Percentiles rank a stretch among this genome's conserved stretches.
Conservation (phyloP, 2,329 filamentous ascomycete genomes). For the Fusarium vanettenii region DNA sequence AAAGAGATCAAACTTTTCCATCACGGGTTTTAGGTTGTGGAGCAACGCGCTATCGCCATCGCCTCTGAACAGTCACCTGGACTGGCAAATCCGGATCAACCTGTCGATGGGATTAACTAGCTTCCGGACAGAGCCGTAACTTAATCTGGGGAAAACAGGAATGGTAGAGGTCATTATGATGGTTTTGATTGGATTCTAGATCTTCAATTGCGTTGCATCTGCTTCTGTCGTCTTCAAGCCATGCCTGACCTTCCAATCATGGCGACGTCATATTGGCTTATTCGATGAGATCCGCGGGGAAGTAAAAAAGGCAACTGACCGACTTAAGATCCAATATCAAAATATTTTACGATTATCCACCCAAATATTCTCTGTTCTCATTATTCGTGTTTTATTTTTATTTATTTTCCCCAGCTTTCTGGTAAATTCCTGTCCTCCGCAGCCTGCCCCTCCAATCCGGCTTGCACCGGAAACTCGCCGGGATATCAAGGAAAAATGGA, state of each 20-base stretch:
- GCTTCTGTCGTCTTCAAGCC: neutral
- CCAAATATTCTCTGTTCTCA: neutral
- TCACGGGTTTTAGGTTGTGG: conserved; percentile 39
- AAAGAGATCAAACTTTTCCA: conserved; percentile 42
- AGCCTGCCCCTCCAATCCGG: conserved; percentile 37
- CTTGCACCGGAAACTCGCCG: conserved; percentile 40
- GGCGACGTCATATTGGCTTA: conserved; percentile 35
- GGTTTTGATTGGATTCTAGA: neutral
- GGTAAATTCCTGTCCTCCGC: neutral
- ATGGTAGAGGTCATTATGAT: conserved; percentile 22
- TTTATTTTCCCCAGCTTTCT: neutral
- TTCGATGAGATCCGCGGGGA: neutral
- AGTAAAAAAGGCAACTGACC: neutral
- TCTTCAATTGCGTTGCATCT: neutral
- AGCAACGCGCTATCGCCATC: conserved; percentile 25
- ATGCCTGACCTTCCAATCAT: neutral
- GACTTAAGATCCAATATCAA: neutral
- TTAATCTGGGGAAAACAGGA: conserved; percentile 1
- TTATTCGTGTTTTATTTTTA: neutral
- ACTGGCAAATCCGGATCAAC: neutral
- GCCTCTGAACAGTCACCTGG: conserved; percentile 13
- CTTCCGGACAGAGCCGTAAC: conserved; percentile 24
- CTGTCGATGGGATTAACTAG: conserved; percentile 39
- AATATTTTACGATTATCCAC: neutral
- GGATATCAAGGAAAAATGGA: conserved; percentile 37